Evolutionary conservation across 306 rosid genomes (phyloP), one percentile per base, ranked within the genome.

Genomic region (Calophaca sinica): DNA sequence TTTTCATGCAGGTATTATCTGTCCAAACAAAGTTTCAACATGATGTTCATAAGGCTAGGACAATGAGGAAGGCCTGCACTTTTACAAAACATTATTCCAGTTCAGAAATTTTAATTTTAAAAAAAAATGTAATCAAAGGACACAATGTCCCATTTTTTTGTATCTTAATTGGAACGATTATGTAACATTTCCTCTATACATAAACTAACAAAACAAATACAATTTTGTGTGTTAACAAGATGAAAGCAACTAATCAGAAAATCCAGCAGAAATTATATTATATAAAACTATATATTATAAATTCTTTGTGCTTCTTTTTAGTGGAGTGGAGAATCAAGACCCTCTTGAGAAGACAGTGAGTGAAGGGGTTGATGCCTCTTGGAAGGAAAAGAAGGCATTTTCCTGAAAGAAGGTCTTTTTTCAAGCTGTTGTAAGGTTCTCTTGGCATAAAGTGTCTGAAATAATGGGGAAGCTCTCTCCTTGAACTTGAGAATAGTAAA

Each of bases 341-440:
- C 89, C 67, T 86, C 85, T 77, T 86, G 89, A 70, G 90, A 86
- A 84, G 90, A 86, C 4, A 88, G 77, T 50, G 90, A 78, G 15
- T 51, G 78, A 50, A 70, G 87, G 15, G 90, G 80, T 64, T 84
- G 87, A 9, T 82, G 84, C 82, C 89, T 75, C 70, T 57, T 54
- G 0, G 88, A 87, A 84, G 90, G 81, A 68, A 87, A 81, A 44
- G 83, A 14, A 1, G 86, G 86, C 54, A 68, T 68, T 42, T 72
- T 81, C 53, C 88, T 84, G 74, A 85, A 86, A 63, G 93, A 86
- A 9, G 88, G 88, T 69, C 86, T 88, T 77, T 74, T 84, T 52
- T 73, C 80, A 58, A 86, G 83, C 44, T 81, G 77, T 9, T 80
- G 83, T 2, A 88, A 13, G 75, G 83, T 81, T 84, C 86, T 63